Conservation (phyloP, 768 basidiomycete species). For the Ramaria rubella region DNA sequence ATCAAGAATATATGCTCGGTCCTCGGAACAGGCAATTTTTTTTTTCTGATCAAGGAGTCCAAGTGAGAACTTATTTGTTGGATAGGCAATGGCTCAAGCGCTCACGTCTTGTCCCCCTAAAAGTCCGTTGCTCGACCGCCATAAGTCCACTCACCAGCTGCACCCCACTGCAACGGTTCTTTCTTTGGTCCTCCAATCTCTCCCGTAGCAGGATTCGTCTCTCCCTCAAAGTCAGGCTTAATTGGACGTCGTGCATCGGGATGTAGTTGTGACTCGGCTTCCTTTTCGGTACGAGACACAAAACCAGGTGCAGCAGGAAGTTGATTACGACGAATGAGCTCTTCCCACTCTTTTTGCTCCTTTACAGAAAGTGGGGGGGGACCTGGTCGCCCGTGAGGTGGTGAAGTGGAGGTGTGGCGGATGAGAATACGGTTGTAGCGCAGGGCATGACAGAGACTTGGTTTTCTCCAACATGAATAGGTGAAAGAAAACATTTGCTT, state of each 20-base stretch:
- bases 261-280: conserved; percentile 44
- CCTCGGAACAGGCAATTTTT: no score
- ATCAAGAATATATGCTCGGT: no score
- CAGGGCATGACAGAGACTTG: no score
- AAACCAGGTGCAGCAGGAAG: conserved; percentile 35
- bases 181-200: conserved; percentile 83
- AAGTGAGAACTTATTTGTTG: no score
- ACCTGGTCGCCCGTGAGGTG: conserved; percentile 38
- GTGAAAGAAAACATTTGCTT: no score
- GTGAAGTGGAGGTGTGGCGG: neutral
- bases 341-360: conserved; percentile 82
- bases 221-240: conserved; percentile 69
- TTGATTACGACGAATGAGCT: conserved; percentile 52
- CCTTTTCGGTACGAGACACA: conserved; percentile 31
- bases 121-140: conserved; percentile 87
- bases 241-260: conserved; percentile 61
- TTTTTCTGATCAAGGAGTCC: no score
- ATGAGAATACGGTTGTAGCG: no score
- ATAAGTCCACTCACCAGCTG: conserved; percentile 82
- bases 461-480: no score
- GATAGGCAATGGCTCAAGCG: no score
- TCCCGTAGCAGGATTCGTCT: conserved; percentile 74
- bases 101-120: conserved; percentile 32
- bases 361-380: conserved; percentile 71
- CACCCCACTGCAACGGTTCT: conserved; percentile 66